These are phyloP conservation scores for Hymenotorrendiella dingleyae DNA, from an alignment of 2,329 filamentous ascomycete species.

Conservation along the genomic window DNA sequence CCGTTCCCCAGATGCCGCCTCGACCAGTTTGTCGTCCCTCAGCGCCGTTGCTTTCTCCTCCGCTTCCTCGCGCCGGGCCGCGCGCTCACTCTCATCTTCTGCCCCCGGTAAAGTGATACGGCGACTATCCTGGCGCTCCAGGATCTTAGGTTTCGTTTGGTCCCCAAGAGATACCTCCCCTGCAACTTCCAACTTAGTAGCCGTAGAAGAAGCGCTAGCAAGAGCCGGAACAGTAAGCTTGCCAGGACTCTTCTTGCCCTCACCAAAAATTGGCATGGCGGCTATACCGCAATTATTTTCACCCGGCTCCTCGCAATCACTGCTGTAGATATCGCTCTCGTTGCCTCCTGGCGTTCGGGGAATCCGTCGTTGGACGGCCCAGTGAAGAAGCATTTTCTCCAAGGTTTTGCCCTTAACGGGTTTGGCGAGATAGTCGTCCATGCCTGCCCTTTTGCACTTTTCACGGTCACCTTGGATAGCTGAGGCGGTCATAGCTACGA, in stretches of 20 bases:
- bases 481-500: constrained; percentile 77
- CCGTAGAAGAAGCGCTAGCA: background rate
- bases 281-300: constrained; percentile 20
- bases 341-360: constrained; percentile 3
- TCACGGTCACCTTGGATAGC: constrained; percentile 72
- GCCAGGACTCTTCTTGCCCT: constrained; percentile 8
- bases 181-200: background rate
- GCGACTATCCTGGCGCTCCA: constrained; percentile 19
- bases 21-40: constrained; percentile 48
- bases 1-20: constrained; percentile 29
- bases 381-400: constrained; percentile 66
- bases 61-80: constrained; percentile 39
- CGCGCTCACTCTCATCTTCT: constrained; percentile 38
- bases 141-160: constrained; percentile 15
- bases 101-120: constrained; percentile 22
- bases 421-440: constrained; percentile 72
- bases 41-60: constrained; percentile 49
- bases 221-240: no score
- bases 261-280: constrained; percentile 17
- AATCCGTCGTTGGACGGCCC: constrained; percentile 47
- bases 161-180: no score
- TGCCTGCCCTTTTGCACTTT: constrained; percentile 66
- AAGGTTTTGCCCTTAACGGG: constrained; percentile 64
- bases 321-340: constrained; percentile 11
- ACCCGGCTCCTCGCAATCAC: constrained; percentile 23